phyloP scores from a whole-genome alignment of 208 protist species.

The Crithidia mellificae region DNA sequence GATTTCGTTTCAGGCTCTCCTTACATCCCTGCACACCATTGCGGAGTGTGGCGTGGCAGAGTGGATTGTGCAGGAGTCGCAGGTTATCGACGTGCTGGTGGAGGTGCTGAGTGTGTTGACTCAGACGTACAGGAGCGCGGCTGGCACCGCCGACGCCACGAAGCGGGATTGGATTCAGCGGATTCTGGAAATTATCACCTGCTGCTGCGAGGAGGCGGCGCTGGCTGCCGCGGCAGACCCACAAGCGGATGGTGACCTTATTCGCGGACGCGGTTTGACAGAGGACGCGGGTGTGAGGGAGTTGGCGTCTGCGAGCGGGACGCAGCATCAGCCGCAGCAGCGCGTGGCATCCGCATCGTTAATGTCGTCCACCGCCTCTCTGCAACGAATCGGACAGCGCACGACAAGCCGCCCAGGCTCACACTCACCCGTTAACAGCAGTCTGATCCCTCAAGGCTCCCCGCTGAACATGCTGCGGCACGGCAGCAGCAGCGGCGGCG shows the following conservation, averaged over 20 bases:
- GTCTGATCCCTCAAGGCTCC: slow-evolving; percentile 1
- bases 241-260: slow-evolving; percentile 6
- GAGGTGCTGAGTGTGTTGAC: slow-evolving; percentile 40
- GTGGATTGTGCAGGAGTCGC: slow-evolving; percentile 43
- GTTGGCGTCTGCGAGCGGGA: neutral
- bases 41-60: slow-evolving; percentile 33
- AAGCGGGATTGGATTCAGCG: slow-evolving; percentile 13
- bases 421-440: neutral
- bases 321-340: neutral
- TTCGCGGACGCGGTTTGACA: slow-evolving; percentile 20
- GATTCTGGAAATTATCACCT: slow-evolving; percentile 16
- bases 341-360: neutral
- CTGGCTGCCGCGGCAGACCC: neutral
- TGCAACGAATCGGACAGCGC: neutral
- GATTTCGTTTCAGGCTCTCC: slow-evolving; percentile 16
- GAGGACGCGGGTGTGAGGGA: slow-evolving; percentile 11
- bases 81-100: slow-evolving; percentile 44
- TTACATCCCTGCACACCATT: slow-evolving; percentile 21
- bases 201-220: slow-evolving; percentile 26
- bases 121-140: no score
- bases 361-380: slow-evolving; percentile 12
- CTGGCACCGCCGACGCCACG: no score
- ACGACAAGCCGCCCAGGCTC: neutral
- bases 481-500: no score
- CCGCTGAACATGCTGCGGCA: slow-evolving; percentile 14